Percentiles rank a stretch among this genome's conserved stretches.
These are phyloP conservation scores for Gastrolobium bilobum DNA, from an alignment of 306 rosid genomes.

Conservation along the genomic window DNA sequence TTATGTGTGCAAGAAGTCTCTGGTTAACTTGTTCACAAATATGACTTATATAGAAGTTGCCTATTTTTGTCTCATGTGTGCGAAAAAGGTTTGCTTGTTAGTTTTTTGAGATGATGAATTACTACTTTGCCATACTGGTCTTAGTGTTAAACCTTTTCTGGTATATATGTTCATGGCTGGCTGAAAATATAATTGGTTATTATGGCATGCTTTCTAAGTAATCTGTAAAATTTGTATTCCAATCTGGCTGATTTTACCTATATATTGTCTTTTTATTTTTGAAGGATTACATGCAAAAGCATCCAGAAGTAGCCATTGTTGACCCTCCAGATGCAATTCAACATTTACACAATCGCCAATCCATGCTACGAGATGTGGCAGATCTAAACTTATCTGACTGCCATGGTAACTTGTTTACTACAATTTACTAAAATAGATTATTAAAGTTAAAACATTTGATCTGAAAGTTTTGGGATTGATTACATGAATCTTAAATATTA, in stretches of 20 bases:
- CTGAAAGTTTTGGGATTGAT: neutral
- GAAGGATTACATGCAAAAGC: slow-evolving; percentile 62
- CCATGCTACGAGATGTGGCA: slow-evolving; percentile 68
- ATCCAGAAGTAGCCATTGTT: slow-evolving; percentile 59
- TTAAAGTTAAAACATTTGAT: neutral
- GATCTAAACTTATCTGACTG: slow-evolving; percentile 61
- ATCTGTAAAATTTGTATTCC: slow-evolving; percentile 36
- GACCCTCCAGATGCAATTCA: slow-evolving; percentile 65
- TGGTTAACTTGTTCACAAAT: slow-evolving; percentile 15
- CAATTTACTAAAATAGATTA: neutral
- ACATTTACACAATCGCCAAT: slow-evolving; percentile 66
- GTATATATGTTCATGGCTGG: slow-evolving; percentile 15
- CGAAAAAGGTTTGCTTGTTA: slow-evolving; percentile 29
- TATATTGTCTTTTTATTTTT: neutral
- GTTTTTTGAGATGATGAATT: slow-evolving; percentile 34
- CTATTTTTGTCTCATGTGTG: slow-evolving; percentile 14
- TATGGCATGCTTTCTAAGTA: slow-evolving; percentile 29
- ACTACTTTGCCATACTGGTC: neutral
- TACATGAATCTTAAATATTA: neutral
- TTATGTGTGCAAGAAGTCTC: slow-evolving; percentile 21
- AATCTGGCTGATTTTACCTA: slow-evolving; percentile 36
- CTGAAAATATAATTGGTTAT: slow-evolving; percentile 38
- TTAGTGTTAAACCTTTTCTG: neutral
- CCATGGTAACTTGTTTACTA: slow-evolving; percentile 55
- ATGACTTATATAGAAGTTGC: slow-evolving; percentile 4